These are phyloP conservation scores for Didymella lethalis DNA, from an alignment of 2,329 filamentous ascomycete genomes.

Conservation along the genomic window DNA sequence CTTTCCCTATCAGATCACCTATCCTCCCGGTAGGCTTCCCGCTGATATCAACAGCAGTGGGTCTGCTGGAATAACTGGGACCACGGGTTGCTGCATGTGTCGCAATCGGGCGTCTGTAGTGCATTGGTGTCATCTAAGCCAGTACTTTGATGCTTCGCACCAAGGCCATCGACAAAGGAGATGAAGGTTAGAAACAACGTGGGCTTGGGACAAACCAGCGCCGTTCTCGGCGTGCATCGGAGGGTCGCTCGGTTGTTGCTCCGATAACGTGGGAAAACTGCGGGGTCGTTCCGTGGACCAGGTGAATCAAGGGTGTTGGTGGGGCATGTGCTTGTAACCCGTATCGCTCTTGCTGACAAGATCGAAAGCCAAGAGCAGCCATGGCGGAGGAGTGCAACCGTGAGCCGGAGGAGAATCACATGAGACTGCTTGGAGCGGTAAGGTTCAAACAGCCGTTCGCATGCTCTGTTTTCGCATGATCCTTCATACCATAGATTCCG, in stretches of 20 bases:
- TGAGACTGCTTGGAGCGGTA: not conserved
- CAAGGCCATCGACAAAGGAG: conserved; percentile 1
- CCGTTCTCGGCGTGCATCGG: conserved; percentile 12
- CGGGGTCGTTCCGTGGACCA: conserved; percentile 13
- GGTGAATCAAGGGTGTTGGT: conserved; percentile 15
- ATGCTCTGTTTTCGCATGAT: not conserved
- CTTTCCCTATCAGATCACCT: conserved; percentile 7
- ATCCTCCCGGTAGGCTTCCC: conserved; percentile 6
- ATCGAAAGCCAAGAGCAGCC: conserved; percentile 2
- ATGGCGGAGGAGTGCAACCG: conserved; percentile 1
- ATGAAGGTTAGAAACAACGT: conserved; percentile 11
- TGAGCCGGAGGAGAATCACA: not conserved
- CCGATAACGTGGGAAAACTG: conserved; percentile 19
- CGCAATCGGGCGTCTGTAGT: conserved; percentile 3
- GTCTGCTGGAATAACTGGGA: conserved; percentile 14
- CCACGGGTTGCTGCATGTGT: conserved; percentile 18
- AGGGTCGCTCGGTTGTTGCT: conserved; percentile 13
- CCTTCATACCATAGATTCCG: not conserved
- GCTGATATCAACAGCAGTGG: conserved; percentile 17
- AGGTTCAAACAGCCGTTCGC: conserved; percentile 6
- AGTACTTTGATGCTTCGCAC: not conserved
- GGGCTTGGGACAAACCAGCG: conserved; percentile 16
- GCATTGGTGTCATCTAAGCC: conserved; percentile 2
- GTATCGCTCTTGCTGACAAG: conserved; percentile 12
- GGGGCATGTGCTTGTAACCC: conserved; percentile 9